Evolutionary conservation across 371 early-diverging fungal species (phyloP), one percentile per base, ranked within the genome.

Genomic region (Basidiobolus meristosporus): DNA sequence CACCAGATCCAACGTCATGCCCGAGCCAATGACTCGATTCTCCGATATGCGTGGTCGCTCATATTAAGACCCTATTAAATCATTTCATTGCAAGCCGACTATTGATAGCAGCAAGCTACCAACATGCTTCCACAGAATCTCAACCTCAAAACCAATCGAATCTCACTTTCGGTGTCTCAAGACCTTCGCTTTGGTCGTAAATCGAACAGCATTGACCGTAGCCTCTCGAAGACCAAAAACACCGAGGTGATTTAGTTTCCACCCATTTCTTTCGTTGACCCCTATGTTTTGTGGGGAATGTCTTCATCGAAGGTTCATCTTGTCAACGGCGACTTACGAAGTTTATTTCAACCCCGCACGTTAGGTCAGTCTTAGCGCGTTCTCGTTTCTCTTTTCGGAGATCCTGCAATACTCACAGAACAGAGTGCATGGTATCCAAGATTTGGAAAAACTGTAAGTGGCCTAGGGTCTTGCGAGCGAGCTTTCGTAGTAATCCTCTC

Each of bases 351-450:
- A 7, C 7, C 11, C 11, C 36, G 11, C 7, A 7, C 14, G 14
- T 5, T 19, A 88, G 82, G 82, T 90, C 41, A 70, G 76, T 39
- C 60, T 91, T 23, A 70, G 76, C 38, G 76, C 92, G 9, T 87
- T 84, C 53, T 72, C 86, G 0, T 89, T 93, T 48, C 52, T 96
- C 33, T 90, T 91, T 55, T 82, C 82, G 15, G 97, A 96, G 57
- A 90, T 93, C 68, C 57, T 96, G 22, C 88, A 83, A 42, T 92
- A 93, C 59, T 68, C 90, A 14, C 93, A 95, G 55, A 88, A 90
- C 50, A 68, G 89, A 39, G 90, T 88, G 7, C 68, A 72, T 42
- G 92, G 91, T 7, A 86, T 96, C 42, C 85, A 87, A 51, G 93
- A 92, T 51, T 68, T 96, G 16, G 97, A 96, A 54, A 73, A 77